These are phyloP conservation scores for Boletus reticulatus DNA, from an alignment of 768 basidiomycete species.

Conservation along the genomic window DNA sequence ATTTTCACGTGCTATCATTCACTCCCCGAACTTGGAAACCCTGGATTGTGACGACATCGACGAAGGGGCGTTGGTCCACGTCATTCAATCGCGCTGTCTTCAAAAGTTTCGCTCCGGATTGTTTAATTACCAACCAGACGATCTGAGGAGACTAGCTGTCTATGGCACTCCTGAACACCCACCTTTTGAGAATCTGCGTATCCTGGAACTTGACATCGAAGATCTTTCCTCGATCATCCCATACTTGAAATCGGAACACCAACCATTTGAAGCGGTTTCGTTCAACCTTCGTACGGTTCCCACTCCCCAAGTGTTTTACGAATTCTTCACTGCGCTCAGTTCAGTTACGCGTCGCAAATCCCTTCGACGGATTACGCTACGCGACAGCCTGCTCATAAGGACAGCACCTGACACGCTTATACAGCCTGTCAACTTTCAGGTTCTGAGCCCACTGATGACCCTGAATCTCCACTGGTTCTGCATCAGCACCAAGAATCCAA, in stretches of 20 bases:
- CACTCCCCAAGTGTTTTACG: not conserved
- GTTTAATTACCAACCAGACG: not conserved
- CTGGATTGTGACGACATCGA: not conserved
- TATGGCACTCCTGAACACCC: not conserved
- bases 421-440: not conserved
- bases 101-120: not conserved
- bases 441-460: not conserved
- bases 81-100: slow-evolving; percentile 1
- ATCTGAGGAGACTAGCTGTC: not conserved
- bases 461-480: not conserved
- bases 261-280: slow-evolving; percentile 5
- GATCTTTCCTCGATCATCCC: slow-evolving; percentile 9
- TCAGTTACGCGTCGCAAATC: not conserved
- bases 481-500: not conserved
- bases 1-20: slow-evolving; percentile 5
- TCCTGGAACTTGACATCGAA: not conserved
- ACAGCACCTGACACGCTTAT: no score
- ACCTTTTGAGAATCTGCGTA: slow-evolving; percentile 7
- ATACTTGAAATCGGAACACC: slow-evolving; percentile 1
- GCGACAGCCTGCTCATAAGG: no score
- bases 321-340: not conserved
- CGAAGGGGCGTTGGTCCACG: slow-evolving; percentile 1
- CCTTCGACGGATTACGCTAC: not conserved
- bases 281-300: not conserved
- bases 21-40: not conserved